These are phyloP conservation scores for Microascus cirrosus DNA, from an alignment of 2,329 filamentous ascomycete genomes.

Conservation along the genomic window DNA sequence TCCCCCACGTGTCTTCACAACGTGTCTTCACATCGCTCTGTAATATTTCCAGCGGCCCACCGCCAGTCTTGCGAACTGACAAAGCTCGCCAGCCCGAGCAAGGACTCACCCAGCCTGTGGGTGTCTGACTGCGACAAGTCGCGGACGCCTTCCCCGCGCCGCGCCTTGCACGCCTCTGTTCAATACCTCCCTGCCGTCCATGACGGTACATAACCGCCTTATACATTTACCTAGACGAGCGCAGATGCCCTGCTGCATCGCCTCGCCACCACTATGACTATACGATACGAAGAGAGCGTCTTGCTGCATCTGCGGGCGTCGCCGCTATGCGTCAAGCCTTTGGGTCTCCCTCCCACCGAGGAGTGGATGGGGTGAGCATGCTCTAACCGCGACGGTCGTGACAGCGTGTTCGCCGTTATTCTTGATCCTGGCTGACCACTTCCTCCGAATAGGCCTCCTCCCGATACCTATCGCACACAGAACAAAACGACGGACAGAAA, in stretches of 20 bases:
- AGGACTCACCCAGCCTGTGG: not conserved
- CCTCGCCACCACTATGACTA: conserved; percentile 1
- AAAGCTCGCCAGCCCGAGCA: not conserved
- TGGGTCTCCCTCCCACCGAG: conserved; percentile 69
- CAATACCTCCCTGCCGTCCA: not conserved
- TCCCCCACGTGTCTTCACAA: not conserved
- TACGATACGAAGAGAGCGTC: conserved; percentile 66
- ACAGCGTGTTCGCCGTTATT: not conserved
- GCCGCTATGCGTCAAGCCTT: conserved; percentile 71
- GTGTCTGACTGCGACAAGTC: conserved; percentile 1
- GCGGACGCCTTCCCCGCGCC: conserved; percentile 1
- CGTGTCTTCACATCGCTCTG: not conserved
- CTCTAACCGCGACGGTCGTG: not conserved
- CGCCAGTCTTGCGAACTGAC: not conserved
- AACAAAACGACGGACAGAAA: conserved; percentile 6
- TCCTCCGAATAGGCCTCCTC: not conserved
- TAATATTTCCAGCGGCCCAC: not conserved
- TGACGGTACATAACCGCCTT: not conserved
- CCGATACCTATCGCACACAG: conserved; percentile 4
- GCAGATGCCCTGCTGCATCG: conserved; percentile 5
- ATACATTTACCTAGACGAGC: conserved; percentile 1
- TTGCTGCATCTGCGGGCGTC: conserved; percentile 69
- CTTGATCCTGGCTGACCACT: not conserved
- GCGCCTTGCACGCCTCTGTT: not conserved
- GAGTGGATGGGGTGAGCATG: conserved; percentile 87